A percentile compares a stretch with the other conserved stretches of the same genome.
Conservation (phyloP, 768 basidiomycete genomes). For the Hortiboletus campestris region DNA sequence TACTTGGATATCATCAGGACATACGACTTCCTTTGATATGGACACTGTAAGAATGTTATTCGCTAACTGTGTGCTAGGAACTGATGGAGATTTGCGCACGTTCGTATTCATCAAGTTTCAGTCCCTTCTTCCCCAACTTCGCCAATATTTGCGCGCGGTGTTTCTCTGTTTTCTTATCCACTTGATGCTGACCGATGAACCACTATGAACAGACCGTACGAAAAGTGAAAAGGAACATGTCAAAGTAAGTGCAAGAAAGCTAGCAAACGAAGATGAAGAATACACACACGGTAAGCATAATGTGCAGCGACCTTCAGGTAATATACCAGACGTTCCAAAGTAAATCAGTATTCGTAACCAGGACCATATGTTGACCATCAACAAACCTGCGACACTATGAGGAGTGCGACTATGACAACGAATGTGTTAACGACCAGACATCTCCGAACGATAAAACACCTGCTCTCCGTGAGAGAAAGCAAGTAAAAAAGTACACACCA, state of each 20-base stretch:
- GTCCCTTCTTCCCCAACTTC: slow-evolving; percentile 63
- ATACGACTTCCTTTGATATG: slow-evolving; percentile 91
- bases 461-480: background rate
- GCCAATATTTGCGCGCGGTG: slow-evolving; percentile 72
- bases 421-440: slow-evolving; percentile 6
- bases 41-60: slow-evolving; percentile 46
- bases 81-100: slow-evolving; percentile 44
- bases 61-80: background rate
- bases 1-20: slow-evolving; percentile 83
- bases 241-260: background rate
- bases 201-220: slow-evolving; percentile 44
- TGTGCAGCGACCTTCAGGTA: slow-evolving; percentile 67
- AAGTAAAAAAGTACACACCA: slow-evolving; percentile 28
- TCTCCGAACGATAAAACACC: background rate
- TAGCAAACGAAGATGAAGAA: background rate
- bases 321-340: background rate
- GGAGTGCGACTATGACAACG: slow-evolving; percentile 43
- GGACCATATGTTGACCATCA: background rate
- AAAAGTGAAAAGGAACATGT: background rate
- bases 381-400: slow-evolving; percentile 52
- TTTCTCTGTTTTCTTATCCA: slow-evolving; percentile 59
- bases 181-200: slow-evolving; percentile 53
- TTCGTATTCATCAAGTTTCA: slow-evolving; percentile 91
- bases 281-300: slow-evolving; percentile 68
- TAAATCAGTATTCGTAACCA: background rate